These are phyloP conservation scores for Suillus subluteus DNA, from an alignment of 768 basidiomycete species.

Conservation along the genomic window DNA sequence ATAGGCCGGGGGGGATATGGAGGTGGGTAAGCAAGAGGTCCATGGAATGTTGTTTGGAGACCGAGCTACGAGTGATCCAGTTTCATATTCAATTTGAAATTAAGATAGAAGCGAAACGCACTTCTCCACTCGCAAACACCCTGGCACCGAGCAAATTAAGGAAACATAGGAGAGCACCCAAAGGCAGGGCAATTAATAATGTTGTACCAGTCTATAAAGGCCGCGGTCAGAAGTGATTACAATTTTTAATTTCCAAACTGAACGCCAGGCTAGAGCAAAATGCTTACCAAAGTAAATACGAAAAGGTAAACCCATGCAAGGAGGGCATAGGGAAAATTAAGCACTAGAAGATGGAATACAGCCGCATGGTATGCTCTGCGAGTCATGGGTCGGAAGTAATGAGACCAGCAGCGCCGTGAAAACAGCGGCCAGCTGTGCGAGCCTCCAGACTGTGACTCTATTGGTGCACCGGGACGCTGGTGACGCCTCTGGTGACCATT, in stretches of 20 bases:
- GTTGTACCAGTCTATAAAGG: conserved; percentile 70
- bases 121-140: conserved; percentile 72
- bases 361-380: conserved; percentile 63
- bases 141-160: conserved; percentile 77
- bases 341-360: conserved; percentile 66
- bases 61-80: conserved; percentile 47
- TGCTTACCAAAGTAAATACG: conserved; percentile 76
- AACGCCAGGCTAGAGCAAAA: background rate
- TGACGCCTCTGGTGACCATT: conserved; percentile 6
- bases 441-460: conserved; percentile 5
- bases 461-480: conserved; percentile 10
- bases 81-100: conserved; percentile 10
- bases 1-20: conserved; percentile 75
- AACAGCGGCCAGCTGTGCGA: conserved; percentile 19
- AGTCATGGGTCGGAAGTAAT: conserved; percentile 68
- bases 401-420: conserved; percentile 44
- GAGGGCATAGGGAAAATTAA: conserved; percentile 83
- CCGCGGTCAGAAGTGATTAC: conserved; percentile 20
- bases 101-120: conserved; percentile 28
- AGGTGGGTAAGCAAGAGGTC: conserved; percentile 61
- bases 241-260: conserved; percentile 8
- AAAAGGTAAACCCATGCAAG: conserved; percentile 81
- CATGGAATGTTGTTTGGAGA: conserved; percentile 72
- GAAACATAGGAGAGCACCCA: conserved; percentile 80
- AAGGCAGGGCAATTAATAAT: conserved; percentile 74